Base-by-base conservation (phyloP, 768 basidiomycete genomes). In the Podaxis rugospora region DNA sequence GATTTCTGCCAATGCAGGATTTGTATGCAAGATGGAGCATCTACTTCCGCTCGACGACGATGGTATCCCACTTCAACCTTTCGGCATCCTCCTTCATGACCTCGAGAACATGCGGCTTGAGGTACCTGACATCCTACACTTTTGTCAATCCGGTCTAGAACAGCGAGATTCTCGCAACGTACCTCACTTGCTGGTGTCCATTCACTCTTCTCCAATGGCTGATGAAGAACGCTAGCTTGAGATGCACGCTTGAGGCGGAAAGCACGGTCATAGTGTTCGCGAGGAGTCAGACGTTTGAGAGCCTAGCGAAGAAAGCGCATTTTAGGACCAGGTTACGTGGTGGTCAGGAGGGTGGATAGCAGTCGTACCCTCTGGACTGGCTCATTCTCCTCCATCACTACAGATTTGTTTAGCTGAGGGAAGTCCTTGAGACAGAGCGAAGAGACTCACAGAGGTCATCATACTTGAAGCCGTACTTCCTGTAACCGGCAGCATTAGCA, bases 211-310 rank as follows among this genome's bases (percentile, higher is more conserved):
- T 93, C 84, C 16, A 98, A 82, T 27, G 85, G 80, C 53, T 83
- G 80, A 75, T 98, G 95, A 50, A 92, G 74, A 59, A 93, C 81
- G 59, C 88, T 88, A 58, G 84, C 80, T 57, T 96, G 93, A 36
- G 85, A 84, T 25, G 91, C 89, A n/a, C 86, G 76, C 72, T 93
- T 92, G 73, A 95, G 78, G 64, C 97, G 91, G 84, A 79, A 97
- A 59, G 86, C 85, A 63, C 97, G 92, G 82, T 97, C 95, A 75
- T 95, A 98, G 36, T 79, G 71, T 77, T 98, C 87, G 51, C 83
- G 81, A 35, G 84, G 80, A 50, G 92, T 86, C 70, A 99, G 78
- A 69, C 96, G 94, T 47, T 70, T 72, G 64, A 99, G 74, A 37
- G 96, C 96, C 95, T 98, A 67, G 39, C 25, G 44, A 27, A 40